A percentile compares a stretch with the other conserved stretches of the same genome.
Evolutionary conservation across 2,329 filamentous ascomycete species (phyloP).

Genomic region (Cladorrhinum sp.): DNA sequence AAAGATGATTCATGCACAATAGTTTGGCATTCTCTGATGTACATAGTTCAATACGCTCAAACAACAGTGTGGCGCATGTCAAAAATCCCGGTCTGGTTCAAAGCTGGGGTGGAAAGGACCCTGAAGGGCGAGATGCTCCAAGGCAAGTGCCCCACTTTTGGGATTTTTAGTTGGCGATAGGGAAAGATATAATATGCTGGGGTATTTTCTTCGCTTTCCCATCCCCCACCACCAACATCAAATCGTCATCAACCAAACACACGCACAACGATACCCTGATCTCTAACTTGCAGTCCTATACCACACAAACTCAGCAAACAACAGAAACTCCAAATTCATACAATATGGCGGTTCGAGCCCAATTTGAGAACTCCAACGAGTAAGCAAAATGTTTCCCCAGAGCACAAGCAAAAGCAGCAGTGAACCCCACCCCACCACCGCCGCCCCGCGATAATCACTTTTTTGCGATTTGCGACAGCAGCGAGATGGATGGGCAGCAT

Average conservation of each 20-base stretch:
- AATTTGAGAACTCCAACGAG: conserved; percentile 92
- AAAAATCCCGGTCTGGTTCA: not conserved
- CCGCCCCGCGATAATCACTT: conserved; percentile 13
- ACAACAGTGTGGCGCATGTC: not conserved
- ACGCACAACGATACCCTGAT: not conserved
- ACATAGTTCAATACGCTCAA: not conserved
- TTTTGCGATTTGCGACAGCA: conserved; percentile 19
- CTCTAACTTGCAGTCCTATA: not conserved
- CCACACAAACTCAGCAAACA: not conserved
- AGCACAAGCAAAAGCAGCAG: too few relatives aligned
- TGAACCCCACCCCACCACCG: conserved; percentile 27
- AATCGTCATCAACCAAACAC: conserved; percentile 15
- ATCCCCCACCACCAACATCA: conserved; percentile 10
- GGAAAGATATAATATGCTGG: conserved; percentile 4
- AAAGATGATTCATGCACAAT: not conserved
- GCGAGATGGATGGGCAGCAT: conserved; percentile 10
- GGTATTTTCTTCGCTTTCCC: conserved; percentile 10
- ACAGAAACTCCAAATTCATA: conserved; percentile 5
- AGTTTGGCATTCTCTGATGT: not conserved
- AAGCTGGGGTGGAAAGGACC: not conserved
- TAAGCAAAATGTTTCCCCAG: conserved; percentile 43
- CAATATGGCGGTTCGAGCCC: conserved; percentile 65
- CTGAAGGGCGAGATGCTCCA: not conserved
- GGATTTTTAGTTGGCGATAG: not conserved
- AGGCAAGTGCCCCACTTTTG: conserved; percentile 3